Percentiles rank a stretch among this genome's conserved stretches.
phyloP scores from a whole-genome alignment of 1,284 basidiomycete species.

The Malassezia brasiliensis region DNA sequence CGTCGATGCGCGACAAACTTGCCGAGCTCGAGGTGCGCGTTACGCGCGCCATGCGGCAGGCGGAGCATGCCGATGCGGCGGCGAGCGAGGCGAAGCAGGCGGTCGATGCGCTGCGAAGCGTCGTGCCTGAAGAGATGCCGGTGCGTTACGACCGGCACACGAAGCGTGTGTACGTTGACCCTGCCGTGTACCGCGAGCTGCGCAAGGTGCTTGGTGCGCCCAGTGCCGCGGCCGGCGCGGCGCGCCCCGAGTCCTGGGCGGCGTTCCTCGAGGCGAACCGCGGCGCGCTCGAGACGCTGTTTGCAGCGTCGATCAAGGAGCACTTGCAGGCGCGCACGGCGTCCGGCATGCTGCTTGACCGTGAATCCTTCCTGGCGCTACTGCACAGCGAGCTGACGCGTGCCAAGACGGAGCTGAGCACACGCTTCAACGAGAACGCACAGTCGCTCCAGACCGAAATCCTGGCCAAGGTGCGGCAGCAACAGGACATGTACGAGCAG shows the following conservation, averaged over 20 bases:
- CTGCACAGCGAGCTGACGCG: conserved; percentile 44
- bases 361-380: conserved; percentile 23
- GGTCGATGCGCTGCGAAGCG: neutral
- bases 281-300: neutral
- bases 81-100: conserved; percentile 3
- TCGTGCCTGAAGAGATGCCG: conserved; percentile 49
- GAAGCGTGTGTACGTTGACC: conserved; percentile 50
- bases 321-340: neutral
- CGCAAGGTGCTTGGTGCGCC: conserved; percentile 47
- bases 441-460: conserved; percentile 26
- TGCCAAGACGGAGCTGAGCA: conserved; percentile 35
- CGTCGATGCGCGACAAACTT: neutral
- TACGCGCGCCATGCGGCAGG: neutral
- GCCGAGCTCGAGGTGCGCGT: conserved; percentile 2
- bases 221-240: neutral
- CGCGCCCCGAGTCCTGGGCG: neutral
- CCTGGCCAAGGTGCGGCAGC: conserved; percentile 23
- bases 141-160: conserved; percentile 43
- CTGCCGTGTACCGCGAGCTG: conserved; percentile 51
- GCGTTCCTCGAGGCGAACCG: conserved; percentile 7
- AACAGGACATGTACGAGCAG: conserved; percentile 36
- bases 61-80: neutral
- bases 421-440: conserved; percentile 38
- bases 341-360: conserved; percentile 3
- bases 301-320: neutral